Evolutionary conservation across 2,329 filamentous ascomycete genomes (phyloP), one percentile per base, ranked within the genome.

Genomic region (Beauveria varroae): DNA sequence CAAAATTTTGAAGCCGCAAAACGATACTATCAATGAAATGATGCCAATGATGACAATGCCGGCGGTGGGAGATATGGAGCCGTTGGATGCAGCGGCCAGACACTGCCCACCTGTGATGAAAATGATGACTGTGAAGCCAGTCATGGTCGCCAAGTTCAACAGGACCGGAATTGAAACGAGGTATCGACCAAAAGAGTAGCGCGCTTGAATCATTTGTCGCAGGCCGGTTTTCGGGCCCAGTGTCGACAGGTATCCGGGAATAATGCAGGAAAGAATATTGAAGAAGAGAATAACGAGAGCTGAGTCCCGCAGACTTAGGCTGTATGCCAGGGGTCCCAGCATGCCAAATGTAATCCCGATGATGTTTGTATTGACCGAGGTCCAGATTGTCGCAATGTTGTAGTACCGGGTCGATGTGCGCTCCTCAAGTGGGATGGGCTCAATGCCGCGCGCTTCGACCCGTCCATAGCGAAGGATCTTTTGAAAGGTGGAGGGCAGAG

Each of bases 181-280:
- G 67, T 85, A 86, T 46, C 80, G 77, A 20, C 79, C 84, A 68
- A 86, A 88, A 46, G 80, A 82, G 70, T 82, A 88, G 24, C 86
- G 77, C 4, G 86, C 85, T 65, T 86, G 83, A 8, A 88, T 80
- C 78, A 88, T 85, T 70, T 87, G 85, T 18, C 85, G 78, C 78
- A 88, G 81, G 47, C 85, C 86, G 10, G 84, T 86, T 70, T 81
- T 81, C 4, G 85, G 82, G 0, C 85, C 84, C 56, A 86, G 71
- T 0, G 81, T 85, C 47, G 79, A 79, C 28, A 87, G 73, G 66
- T 81, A 86, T 3, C 82, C 84, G 0, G 84, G 81, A 0, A 81
- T 74, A 7, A 79, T 63, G 0, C 80, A 80, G 1, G 80, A 81
- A 28, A 86, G 65, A 20, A 87, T 70, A 12, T 78, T 80, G 71